These are phyloP conservation scores for Talaromyces stipitatus DNA, from an alignment of 495 filamentous ascomycete species.

Conservation along the genomic window DNA sequence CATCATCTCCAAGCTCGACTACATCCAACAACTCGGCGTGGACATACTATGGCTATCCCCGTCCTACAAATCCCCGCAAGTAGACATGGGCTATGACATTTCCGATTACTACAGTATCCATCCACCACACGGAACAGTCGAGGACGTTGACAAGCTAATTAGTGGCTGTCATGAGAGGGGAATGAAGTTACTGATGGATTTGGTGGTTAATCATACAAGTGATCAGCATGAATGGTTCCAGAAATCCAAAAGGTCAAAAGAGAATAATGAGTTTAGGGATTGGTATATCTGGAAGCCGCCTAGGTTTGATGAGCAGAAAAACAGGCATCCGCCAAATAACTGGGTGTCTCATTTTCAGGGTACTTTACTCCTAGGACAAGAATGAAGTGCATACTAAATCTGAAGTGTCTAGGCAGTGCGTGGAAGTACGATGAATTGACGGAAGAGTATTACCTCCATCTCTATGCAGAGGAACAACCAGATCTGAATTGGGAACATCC, in stretches of 20 bases:
- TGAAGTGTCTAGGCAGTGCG: constrained; percentile 33
- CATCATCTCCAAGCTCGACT: constrained; percentile 57
- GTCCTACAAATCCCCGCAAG: constrained; percentile 58
- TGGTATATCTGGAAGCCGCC: constrained; percentile 70
- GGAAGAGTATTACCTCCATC: constrained; percentile 62
- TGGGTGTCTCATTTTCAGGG: constrained; percentile 56
- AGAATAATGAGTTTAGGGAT: constrained; percentile 52
- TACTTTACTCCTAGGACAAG: constrained; percentile 10
- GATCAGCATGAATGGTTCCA: constrained; percentile 71
- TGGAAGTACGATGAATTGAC: constrained; percentile 62
- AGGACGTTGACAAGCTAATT: constrained; percentile 59
- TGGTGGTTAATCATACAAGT: constrained; percentile 77
- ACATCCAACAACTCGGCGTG: constrained; percentile 54
- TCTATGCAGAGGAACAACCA: constrained; percentile 58
- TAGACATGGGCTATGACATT: constrained; percentile 58
- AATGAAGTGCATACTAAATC: background rate
- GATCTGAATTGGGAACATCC: constrained; percentile 72
- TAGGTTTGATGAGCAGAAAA: constrained; percentile 49
- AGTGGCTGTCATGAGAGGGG: constrained; percentile 44
- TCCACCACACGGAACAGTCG: constrained; percentile 52
- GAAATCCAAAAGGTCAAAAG: constrained; percentile 52
- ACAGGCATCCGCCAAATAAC: constrained; percentile 60
- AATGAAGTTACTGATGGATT: constrained; percentile 66
- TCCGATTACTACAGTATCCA: constrained; percentile 59
- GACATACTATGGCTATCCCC: constrained; percentile 66